phyloP scores from a whole-genome alignment of 2,329 filamentous ascomycete species.

The Pyrenochaeta sp. region DNA sequence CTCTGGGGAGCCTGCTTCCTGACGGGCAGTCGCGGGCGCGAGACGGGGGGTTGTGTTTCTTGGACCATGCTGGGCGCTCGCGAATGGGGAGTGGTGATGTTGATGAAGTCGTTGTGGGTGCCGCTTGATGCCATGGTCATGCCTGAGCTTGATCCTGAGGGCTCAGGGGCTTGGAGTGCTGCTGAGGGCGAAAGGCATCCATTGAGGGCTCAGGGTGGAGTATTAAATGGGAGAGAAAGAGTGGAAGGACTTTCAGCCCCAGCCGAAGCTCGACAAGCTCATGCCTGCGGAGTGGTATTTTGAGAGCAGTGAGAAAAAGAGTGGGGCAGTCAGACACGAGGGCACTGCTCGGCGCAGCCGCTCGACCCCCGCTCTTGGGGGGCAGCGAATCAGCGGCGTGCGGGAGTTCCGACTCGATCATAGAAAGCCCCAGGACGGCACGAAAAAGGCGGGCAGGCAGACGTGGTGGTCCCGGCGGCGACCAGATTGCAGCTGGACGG shows the following conservation, averaged over 20 bases:
- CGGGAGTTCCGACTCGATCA: constrained; percentile 25
- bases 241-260: constrained; percentile 37
- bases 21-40: constrained; percentile 31
- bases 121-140: constrained; percentile 46
- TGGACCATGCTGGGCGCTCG: constrained; percentile 46
- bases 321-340: constrained; percentile 43
- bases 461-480: constrained; percentile 19
- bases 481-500: constrained; percentile 25
- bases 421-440: constrained; percentile 11
- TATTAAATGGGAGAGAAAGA: constrained; percentile 32
- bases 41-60: constrained; percentile 24
- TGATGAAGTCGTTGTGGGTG: constrained; percentile 46
- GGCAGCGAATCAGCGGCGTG: constrained; percentile 30
- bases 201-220: constrained; percentile 33
- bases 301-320: constrained; percentile 42
- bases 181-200: constrained; percentile 26
- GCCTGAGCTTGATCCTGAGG: constrained; percentile 16
- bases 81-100: constrained; percentile 45
- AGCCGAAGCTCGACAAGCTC: constrained; percentile 34
- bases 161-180: constrained; percentile 24
- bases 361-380: constrained; percentile 32
- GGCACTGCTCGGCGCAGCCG: constrained; percentile 40
- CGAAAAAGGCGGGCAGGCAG: constrained; percentile 36
- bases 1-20: constrained; percentile 69
- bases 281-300: constrained; percentile 37